Base-by-base conservation (phyloP, 2,329 filamentous ascomycete species). In the Aspergillus ustus region DNA sequence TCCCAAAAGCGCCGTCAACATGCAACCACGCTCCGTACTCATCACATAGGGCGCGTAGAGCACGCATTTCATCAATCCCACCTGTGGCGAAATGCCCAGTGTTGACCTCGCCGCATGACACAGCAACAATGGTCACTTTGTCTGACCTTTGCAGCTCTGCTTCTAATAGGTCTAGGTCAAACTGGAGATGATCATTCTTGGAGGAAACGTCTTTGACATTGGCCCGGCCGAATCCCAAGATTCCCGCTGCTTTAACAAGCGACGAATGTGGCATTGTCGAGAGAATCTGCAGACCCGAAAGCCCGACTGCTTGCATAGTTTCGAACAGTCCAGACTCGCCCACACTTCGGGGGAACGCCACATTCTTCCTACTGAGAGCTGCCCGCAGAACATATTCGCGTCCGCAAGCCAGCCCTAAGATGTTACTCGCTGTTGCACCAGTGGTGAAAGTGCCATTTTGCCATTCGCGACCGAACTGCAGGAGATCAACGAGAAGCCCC, bases 101-200 rank as follows among this genome's bases (percentile, higher is more conserved):
- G 69, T 98, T 97, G 29, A 97, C 92, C 77, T 98, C 94, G 1
- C 91, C 91, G 6, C 89, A 91, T 46, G 92, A 93, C n/a, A 97
- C 79, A 4, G 85, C 87, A 43, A 97, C 86, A 63, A 97, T 91
- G 53, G 84, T 90, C n/a, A 85, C 90, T 13, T 85, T 83, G 2
- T 83, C 83, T 1, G 77, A 60, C 67, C 72, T 72, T 56, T 78
- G 69, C 17, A 96, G 79, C 60, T 87, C 83, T 50, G 75, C 75
- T 74, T 92, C 87, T 2, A 97, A 79, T 3, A 80, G 80, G 2
- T 82, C 80, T 6, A 96, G 70, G 69, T 96, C 87, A 65, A 97
- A 83, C 49, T 82, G 83, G 81, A 93, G 92, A 0, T 88, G 86
- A 69, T 88, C 82, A 8, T 70, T 63, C 4, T 71, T 51, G 17